Evolutionary conservation across 176 grass and related monocot genomes (phyloP), one percentile per base, ranked within the genome.

Genomic region (Aechmea fasciata): DNA sequence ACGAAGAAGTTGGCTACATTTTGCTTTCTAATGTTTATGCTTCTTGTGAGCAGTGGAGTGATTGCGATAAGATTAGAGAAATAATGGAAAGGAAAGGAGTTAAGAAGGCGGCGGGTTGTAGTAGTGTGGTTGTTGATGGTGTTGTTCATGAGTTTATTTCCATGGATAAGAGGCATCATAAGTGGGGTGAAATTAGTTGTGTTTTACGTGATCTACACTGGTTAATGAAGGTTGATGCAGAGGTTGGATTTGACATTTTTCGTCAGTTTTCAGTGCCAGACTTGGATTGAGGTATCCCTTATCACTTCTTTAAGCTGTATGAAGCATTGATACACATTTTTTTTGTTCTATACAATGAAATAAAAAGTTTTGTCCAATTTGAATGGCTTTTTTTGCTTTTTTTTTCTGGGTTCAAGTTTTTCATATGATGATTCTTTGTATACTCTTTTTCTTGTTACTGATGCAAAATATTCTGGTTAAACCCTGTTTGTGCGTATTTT

Each of bases 21-120:
- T 66, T 85, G 68, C 78, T 89, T 55, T 89, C 86, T 47, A 85
- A 85, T 24, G 29, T 78, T 57, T 85, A 85, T 82, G 86, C 82
- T 49, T 63, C 86, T 66, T 66, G 72, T 73, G 87, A 82, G 55
- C 79, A 79, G 9, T 85, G 87, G 79, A 85, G 67, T 53, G 71
- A 71, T 55, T 75, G 75, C 48, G 72, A 79, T 28, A 62, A 70
- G 75, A 70, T 85, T 9, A 89, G 79, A 66, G 68, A 82, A 47
- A 64, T 22, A 48, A 89, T 89, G 86, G 71, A 73, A 53, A 79
- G 23, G 28, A 68, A 72, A 82, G 79, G 82, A 22, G 71, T 85
- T 33, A 82, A 62, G 66, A 89, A 89, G 74, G 69, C 61, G n/a
- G 72, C 78, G 64, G 86, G 82, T 66, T 69, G 63, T 51, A 82